phyloP scores from a whole-genome alignment of 257 asterid genomes.

The Apocynum venetum region DNA sequence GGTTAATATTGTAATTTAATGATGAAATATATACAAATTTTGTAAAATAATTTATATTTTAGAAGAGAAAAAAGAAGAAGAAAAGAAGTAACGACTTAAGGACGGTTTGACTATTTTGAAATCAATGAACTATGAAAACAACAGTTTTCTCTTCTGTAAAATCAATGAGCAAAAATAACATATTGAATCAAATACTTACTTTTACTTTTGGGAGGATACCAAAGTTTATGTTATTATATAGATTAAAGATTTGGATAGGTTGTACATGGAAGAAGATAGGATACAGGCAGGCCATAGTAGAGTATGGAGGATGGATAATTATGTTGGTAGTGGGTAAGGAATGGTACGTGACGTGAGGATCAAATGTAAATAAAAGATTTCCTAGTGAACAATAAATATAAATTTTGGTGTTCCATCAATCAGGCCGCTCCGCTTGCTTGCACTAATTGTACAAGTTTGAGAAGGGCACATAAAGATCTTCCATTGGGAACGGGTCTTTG shows the following conservation, averaged over 20 bases:
- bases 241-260: background rate
- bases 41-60: too few species aligned
- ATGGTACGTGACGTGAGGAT: background rate
- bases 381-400: background rate
- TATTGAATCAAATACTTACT: too few species aligned
- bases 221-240: background rate
- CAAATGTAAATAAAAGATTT: background rate
- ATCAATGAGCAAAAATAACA: background rate
- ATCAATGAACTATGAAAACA: too few species aligned
- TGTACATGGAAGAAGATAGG: background rate
- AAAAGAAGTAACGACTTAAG: too few species aligned
- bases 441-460: background rate
- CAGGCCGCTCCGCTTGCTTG: background rate
- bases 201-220: background rate
- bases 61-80: too few species aligned
- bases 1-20: too few species aligned
- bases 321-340: background rate
- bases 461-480: background rate
- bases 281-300: background rate
- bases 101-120: too few species aligned
- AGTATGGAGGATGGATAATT: background rate
- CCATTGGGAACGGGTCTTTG: background rate
- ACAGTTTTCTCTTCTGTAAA: too few species aligned
- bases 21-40: too few species aligned
- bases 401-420: background rate